These are phyloP conservation scores for Albifimbria verrucaria DNA, from an alignment of 2,329 filamentous ascomycete species.

Conservation along the genomic window DNA sequence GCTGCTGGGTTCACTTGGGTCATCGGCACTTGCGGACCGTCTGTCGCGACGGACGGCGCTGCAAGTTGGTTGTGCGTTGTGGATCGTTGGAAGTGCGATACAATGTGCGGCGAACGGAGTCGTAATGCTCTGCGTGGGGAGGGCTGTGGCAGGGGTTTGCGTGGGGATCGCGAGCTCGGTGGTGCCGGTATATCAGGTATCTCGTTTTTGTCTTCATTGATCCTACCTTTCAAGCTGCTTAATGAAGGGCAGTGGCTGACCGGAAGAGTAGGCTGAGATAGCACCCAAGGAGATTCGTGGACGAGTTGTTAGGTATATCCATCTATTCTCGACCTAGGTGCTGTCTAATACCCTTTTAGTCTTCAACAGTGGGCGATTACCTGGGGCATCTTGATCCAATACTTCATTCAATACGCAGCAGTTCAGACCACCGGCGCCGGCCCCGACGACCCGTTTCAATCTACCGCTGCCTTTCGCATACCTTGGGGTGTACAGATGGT, in stretches of 20 bases:
- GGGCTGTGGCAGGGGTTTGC: conserved; percentile 68
- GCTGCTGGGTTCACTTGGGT: conserved; percentile 54
- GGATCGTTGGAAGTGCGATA: conserved; percentile 50
- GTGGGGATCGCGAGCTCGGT: conserved; percentile 73
- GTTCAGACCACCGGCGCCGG: conserved; percentile 50
- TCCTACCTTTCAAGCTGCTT: background rate
- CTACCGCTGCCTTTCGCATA: conserved; percentile 53
- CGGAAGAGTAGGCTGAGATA: conserved; percentile 53
- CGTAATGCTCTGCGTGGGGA: conserved; percentile 67
- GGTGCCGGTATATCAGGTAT: conserved; percentile 62
- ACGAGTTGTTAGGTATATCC: conserved; percentile 45
- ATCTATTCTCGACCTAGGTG: background rate
- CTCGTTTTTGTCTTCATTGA: background rate
- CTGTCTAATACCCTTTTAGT: conserved; percentile 10
- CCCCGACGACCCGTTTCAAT: conserved; percentile 46
- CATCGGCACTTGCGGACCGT: conserved; percentile 48
- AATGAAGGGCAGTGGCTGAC: conserved; percentile 1
- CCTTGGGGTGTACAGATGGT: conserved; percentile 61
- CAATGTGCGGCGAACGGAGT: conserved; percentile 63
- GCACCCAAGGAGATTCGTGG: conserved; percentile 56
- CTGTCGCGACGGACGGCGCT: conserved; percentile 47
- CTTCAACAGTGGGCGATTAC: conserved; percentile 71
- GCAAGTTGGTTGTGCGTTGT: conserved; percentile 47
- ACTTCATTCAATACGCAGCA: conserved; percentile 64
- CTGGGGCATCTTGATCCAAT: conserved; percentile 66